These are phyloP conservation scores for Castanea crenata DNA, from an alignment of 306 rosid species.

Conservation along the genomic window DNA sequence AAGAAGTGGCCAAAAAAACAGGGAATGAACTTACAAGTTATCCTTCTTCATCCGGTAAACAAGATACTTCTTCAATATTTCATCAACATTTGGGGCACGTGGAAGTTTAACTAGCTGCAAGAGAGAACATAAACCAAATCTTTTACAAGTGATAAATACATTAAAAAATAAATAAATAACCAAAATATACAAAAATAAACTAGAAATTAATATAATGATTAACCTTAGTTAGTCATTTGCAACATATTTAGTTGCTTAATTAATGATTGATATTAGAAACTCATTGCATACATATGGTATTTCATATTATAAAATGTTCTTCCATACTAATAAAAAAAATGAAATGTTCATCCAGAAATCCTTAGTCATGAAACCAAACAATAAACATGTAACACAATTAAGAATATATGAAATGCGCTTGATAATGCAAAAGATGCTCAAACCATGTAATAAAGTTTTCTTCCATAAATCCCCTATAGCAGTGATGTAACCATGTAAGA, in stretches of 20 bases:
- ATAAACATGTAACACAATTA: background rate
- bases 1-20: background rate
- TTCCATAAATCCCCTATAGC: no score
- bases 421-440: background rate
- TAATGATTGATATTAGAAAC: no score
- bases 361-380: no score
- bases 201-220: no score
- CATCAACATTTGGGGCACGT: constrained; percentile 69
- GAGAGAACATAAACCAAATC: constrained; percentile 16
- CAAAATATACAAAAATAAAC: background rate
- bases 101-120: constrained; percentile 93
- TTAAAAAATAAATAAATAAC: background rate
- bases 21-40: constrained; percentile 58
- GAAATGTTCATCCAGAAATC: background rate
- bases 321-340: no score
- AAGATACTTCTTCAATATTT: constrained; percentile 63
- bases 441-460: no score
- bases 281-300: no score
- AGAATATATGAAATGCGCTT: background rate
- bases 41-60: constrained; percentile 62
- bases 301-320: no score
- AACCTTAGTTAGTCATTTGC: no score
- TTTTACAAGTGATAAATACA: background rate
- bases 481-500: no score
- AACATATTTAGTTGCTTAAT: no score